Evolutionary conservation across 1,284 basidiomycete species (phyloP).

Genomic region (Flammula alnicola): DNA sequence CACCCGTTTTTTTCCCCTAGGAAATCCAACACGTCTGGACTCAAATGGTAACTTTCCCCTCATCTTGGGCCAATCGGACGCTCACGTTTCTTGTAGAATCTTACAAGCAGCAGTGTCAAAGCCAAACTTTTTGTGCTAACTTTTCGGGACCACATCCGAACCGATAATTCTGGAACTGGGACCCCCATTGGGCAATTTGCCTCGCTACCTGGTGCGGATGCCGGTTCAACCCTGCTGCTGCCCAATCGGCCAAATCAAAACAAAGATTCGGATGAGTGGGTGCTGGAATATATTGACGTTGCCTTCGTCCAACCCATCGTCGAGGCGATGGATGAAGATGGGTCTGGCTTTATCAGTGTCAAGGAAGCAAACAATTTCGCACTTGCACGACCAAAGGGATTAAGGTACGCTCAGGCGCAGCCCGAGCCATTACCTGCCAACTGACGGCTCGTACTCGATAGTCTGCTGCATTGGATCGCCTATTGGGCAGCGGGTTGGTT

Average conservation of each 20-base stretch:
- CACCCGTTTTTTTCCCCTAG: slow-evolving; percentile 10
- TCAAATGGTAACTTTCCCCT: slow-evolving; percentile 23
- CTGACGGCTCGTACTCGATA: slow-evolving; percentile 14
- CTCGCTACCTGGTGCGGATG: neutral
- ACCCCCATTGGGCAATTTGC: neutral
- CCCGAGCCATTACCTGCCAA: slow-evolving; percentile 6
- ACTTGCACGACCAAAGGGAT: slow-evolving; percentile 26
- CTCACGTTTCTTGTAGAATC: neutral
- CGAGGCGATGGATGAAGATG: slow-evolving; percentile 49
- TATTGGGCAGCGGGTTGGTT: slow-evolving; percentile 44
- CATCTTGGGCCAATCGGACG: neutral
- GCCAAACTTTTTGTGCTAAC: slow-evolving; percentile 22
- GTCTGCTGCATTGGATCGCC: slow-evolving; percentile 44
- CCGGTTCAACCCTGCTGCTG: neutral
- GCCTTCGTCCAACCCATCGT: slow-evolving; percentile 41
- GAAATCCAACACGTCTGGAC: slow-evolving; percentile 33
- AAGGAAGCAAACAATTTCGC: slow-evolving; percentile 46
- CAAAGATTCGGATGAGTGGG: slow-evolving; percentile 36
- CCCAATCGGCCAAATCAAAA: neutral
- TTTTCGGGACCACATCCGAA: slow-evolving; percentile 19
- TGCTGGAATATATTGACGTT: slow-evolving; percentile 41
- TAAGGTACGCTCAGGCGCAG: too few species aligned
- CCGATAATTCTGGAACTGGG: neutral
- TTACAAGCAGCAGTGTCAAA: slow-evolving; percentile 16
- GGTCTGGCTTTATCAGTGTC: slow-evolving; percentile 46